These are phyloP conservation scores for Oenanthe sinensis DNA, from an alignment of 129 eudicot genomes.

Conservation along the genomic window DNA sequence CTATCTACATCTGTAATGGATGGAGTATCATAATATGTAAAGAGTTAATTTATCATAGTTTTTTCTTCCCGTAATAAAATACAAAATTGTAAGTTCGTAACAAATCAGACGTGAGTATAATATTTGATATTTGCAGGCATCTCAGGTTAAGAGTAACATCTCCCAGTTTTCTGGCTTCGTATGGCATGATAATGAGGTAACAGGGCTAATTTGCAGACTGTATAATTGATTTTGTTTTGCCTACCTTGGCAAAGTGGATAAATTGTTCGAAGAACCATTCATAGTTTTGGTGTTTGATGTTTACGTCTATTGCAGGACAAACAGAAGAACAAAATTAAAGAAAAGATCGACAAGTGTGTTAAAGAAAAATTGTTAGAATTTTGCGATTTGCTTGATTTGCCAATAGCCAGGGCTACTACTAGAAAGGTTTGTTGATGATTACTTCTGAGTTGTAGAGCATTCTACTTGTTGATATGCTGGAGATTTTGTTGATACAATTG, in stretches of 20 bases:
- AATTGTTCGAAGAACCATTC: not conserved
- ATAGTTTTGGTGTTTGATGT: not conserved
- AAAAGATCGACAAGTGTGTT: constrained; percentile 74
- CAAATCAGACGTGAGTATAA: not conserved
- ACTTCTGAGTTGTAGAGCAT: not conserved
- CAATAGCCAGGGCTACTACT: constrained; percentile 45
- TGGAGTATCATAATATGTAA: not conserved
- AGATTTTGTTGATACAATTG: not conserved
- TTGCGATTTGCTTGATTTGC: constrained; percentile 79
- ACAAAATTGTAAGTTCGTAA: not conserved
- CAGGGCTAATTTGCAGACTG: not conserved
- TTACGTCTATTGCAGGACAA: constrained; percentile 51
- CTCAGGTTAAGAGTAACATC: constrained; percentile 62
- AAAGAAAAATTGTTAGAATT: constrained; percentile 80
- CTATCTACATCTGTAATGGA: not conserved
- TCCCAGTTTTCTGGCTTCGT: constrained; percentile 89
- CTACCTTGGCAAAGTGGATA: not conserved
- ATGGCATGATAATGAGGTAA: constrained; percentile 85
- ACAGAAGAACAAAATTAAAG: constrained; percentile 72
- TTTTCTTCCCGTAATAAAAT: not conserved
- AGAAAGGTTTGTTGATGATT: constrained; percentile 57
- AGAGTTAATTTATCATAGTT: not conserved
- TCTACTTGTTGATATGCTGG: not conserved
- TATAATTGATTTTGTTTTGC: not conserved
- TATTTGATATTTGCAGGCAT: constrained; percentile 48